Evolutionary conservation across 768 basidiomycete species (phyloP).

Genomic region (Austroboletus eburneus): DNA sequence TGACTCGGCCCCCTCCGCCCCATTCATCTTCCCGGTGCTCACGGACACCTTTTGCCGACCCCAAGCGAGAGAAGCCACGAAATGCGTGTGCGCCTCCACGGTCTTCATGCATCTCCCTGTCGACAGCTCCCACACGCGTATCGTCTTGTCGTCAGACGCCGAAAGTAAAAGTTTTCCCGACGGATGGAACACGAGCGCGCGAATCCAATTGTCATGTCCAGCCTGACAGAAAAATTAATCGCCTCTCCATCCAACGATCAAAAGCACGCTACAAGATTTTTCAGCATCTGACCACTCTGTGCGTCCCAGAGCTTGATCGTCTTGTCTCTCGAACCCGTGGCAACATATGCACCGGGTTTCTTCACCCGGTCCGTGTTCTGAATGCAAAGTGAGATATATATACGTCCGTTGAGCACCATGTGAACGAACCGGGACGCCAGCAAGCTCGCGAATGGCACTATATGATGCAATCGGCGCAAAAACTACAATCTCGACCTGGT

Average conservation of each 20-base stretch:
- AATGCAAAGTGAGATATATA: not conserved
- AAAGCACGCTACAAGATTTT: constrained; percentile 55
- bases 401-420: not conserved
- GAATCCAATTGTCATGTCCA: constrained; percentile 89
- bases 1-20: constrained; percentile 30
- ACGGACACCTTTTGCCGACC: constrained; percentile 53
- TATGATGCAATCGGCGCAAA: constrained; percentile 80
- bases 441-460: constrained; percentile 70
- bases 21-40: constrained; percentile 36
- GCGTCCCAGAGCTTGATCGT: constrained; percentile 90
- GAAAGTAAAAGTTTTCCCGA: constrained; percentile 88
- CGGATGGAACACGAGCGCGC: constrained; percentile 85
- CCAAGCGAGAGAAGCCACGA: constrained; percentile 81
- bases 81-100: constrained; percentile 83
- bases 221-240: constrained; percentile 36
- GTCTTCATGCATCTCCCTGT: constrained; percentile 84
- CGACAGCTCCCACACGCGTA: constrained; percentile 85
- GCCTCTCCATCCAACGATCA: not conserved
- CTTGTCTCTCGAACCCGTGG: constrained; percentile 88
- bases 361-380: constrained; percentile 51
- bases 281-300: constrained; percentile 73
- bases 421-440: constrained; percentile 59
- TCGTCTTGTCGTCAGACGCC: constrained; percentile 88
- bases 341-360: constrained; percentile 56
- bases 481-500: constrained; percentile 76